phyloP scores from a whole-genome alignment of 2,329 filamentous ascomycete species.

The Colletotrichum sp. region DNA sequence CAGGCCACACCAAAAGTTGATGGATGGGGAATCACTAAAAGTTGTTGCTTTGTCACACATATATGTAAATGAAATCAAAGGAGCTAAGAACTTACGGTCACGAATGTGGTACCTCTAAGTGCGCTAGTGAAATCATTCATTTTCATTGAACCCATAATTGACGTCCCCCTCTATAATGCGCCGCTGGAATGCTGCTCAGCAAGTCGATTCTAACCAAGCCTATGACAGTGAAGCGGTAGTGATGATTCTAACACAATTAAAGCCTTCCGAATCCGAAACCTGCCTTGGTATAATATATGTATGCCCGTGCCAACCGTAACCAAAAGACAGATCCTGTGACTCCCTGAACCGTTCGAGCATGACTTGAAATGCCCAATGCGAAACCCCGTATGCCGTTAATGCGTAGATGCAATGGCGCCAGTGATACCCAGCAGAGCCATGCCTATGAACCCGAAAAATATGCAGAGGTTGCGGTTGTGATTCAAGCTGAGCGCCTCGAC shows the following conservation, averaged over 20 bases:
- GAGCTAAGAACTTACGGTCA: neutral
- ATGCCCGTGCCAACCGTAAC: neutral
- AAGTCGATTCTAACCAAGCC: neutral
- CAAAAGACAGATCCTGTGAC: neutral
- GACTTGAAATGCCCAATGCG: neutral
- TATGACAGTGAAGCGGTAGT: neutral
- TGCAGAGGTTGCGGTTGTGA: slow-evolving; percentile 78
- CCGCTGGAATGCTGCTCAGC: neutral
- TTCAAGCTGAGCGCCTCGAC: slow-evolving; percentile 84
- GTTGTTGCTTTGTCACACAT: neutral
- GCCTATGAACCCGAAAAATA: slow-evolving; percentile 80
- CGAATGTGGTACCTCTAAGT: neutral
- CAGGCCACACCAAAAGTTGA: slow-evolving; percentile 4
- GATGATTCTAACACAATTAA: neutral
- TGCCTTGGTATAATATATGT: neutral
- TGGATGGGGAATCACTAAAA: neutral
- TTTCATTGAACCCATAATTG: neutral
- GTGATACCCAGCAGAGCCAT: slow-evolving; percentile 89
- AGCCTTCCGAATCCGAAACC: neutral
- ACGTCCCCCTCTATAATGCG: neutral
- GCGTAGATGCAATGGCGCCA: slow-evolving; percentile 57
- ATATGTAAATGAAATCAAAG: neutral
- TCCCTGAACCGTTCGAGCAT: neutral
- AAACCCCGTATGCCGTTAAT: neutral
- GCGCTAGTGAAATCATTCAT: neutral